Evolutionary conservation across 441 rosid genomes (phyloP).

Genomic region (Melastoma candidum): DNA sequence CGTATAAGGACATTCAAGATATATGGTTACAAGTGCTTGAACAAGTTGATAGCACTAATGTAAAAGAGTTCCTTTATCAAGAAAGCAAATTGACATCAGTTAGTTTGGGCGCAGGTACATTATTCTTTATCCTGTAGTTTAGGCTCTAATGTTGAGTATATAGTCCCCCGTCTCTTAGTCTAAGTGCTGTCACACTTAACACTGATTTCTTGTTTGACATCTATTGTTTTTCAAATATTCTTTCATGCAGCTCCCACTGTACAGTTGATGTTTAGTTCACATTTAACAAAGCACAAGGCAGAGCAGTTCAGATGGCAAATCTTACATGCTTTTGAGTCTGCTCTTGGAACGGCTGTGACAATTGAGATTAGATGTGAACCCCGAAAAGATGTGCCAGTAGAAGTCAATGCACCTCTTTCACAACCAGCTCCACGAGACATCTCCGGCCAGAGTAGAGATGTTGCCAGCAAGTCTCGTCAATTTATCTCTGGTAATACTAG

Average conservation of each 20-base stretch:
- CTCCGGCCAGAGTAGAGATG: slow-evolving; percentile 26
- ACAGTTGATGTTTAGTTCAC: slow-evolving; percentile 74
- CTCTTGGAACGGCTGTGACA: slow-evolving; percentile 71
- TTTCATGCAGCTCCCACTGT: slow-evolving; percentile 78
- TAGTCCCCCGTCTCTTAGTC: no score
- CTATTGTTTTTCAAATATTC: slow-evolving; percentile 3
- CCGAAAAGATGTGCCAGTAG: slow-evolving; percentile 29
- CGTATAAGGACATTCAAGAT: slow-evolving; percentile 42
- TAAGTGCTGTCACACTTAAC: no score
- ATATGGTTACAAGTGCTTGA: slow-evolving; percentile 85
- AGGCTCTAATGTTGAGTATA: background rate
- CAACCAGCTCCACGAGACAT: slow-evolving; percentile 36
- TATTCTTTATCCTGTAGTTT: slow-evolving; percentile 13
- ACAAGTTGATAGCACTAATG: slow-evolving; percentile 40
- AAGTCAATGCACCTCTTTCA: slow-evolving; percentile 24
- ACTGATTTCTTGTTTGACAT: background rate
- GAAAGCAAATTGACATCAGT: slow-evolving; percentile 84
- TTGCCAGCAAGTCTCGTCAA: slow-evolving; percentile 3
- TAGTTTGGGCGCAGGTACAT: slow-evolving; percentile 81
- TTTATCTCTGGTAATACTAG: slow-evolving; percentile 19
- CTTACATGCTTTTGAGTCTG: slow-evolving; percentile 80
- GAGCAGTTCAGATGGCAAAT: slow-evolving; percentile 71
- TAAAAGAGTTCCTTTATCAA: slow-evolving; percentile 62
- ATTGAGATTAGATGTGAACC: slow-evolving; percentile 77
- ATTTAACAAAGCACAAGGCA: slow-evolving; percentile 52